These are phyloP conservation scores for Penicillium odoratum DNA, from an alignment of 495 filamentous ascomycete genomes.

Conservation along the genomic window DNA sequence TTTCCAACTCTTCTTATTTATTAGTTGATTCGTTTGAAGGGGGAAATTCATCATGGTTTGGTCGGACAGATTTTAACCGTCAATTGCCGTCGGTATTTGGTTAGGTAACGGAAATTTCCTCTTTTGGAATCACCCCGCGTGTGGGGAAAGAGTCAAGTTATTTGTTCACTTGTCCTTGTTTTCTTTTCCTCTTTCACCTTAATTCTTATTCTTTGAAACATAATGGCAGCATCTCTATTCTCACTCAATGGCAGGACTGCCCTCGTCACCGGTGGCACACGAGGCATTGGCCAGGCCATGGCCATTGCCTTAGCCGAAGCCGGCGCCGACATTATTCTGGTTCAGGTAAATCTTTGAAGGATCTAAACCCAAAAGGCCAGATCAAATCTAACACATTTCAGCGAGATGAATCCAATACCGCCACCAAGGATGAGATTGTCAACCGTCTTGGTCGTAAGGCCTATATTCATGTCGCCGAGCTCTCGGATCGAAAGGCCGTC, in stretches of 20 bases:
- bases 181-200: neutral
- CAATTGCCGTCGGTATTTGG: neutral
- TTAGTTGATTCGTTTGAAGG: no score
- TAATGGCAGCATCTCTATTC: conserved; percentile 43
- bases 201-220: conserved; percentile 1
- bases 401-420: conserved; percentile 65
- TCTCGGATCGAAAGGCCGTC: conserved; percentile 62
- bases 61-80: neutral
- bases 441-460: conserved; percentile 66
- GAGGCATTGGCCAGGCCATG: conserved; percentile 86
- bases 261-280: conserved; percentile 80
- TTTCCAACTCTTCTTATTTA: no score
- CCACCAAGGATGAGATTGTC: conserved; percentile 60
- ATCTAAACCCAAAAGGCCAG: neutral
- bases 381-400: conserved; percentile 26
- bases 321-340: conserved; percentile 76
- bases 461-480: conserved; percentile 69
- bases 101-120: neutral
- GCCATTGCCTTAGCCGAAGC: conserved; percentile 79
- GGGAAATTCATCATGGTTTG: no score
- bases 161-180: neutral
- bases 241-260: conserved; percentile 63
- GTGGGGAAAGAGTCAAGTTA: conserved; percentile 6
- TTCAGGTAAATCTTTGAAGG: conserved; percentile 37
- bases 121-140: conserved; percentile 2